These are phyloP conservation scores for Backusella mclennaniae DNA, from an alignment of 192 early-diverging fungal genomes.

Conservation along the genomic window DNA sequence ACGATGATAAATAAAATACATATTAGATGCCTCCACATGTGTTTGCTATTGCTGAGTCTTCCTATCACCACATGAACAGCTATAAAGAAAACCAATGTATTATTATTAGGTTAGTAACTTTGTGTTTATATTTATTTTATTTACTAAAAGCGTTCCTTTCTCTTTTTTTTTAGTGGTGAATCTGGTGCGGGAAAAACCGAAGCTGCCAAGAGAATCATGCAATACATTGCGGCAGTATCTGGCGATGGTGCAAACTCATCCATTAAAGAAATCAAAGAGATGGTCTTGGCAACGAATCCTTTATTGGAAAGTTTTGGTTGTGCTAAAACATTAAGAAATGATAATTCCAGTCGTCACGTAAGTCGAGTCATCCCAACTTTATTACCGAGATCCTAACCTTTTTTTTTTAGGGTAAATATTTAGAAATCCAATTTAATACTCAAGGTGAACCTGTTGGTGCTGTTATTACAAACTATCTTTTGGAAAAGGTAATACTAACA, in stretches of 20 bases:
- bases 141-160: neutral
- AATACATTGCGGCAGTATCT: slow-evolving; percentile 97
- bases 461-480: slow-evolving; percentile 95
- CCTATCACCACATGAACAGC: slow-evolving; percentile 91
- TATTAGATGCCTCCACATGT: slow-evolving; percentile 90
- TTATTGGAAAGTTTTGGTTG: slow-evolving; percentile 98
- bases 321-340: slow-evolving; percentile 97
- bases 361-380: slow-evolving; percentile 14
- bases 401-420: slow-evolving; percentile 86
- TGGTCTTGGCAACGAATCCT: slow-evolving; percentile 99
- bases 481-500: slow-evolving; percentile 75
- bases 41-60: slow-evolving; percentile 92
- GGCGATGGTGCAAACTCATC: slow-evolving; percentile 66
- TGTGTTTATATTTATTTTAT: neutral
- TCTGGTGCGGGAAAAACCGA: slow-evolving; percentile 92
- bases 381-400: neutral
- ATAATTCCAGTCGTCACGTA: slow-evolving; percentile 97
- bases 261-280: slow-evolving; percentile 95
- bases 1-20: neutral
- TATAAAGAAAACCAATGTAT: slow-evolving; percentile 99
- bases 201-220: slow-evolving; percentile 92
- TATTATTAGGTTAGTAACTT: slow-evolving; percentile 75
- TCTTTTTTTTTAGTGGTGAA: slow-evolving; percentile 69
- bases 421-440: slow-evolving; percentile 96
- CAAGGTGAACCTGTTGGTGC: slow-evolving; percentile 95